Evolutionary conservation across 1,284 basidiomycete species (phyloP).

Genomic region (Agroathelia rolfsii): DNA sequence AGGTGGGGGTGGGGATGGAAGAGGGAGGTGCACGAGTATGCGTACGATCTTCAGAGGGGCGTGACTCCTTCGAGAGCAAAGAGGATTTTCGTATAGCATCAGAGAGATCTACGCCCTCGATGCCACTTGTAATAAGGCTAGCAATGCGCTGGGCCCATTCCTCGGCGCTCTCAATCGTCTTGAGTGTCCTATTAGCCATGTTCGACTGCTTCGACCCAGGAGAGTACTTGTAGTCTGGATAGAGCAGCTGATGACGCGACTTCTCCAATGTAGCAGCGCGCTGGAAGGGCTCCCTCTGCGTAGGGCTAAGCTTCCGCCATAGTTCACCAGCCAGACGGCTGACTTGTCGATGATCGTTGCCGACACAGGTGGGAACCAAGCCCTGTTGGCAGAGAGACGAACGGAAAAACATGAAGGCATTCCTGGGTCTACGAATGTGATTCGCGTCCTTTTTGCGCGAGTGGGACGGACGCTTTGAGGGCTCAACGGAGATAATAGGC

Average conservation of each 20-base stretch:
- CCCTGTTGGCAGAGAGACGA: slow-evolving; percentile 52
- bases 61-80: no score
- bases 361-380: slow-evolving; percentile 27
- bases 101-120: slow-evolving; percentile 27
- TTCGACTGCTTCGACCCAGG: slow-evolving; percentile 26
- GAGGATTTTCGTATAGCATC: no score
- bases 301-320: slow-evolving; percentile 29
- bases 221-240: slow-evolving; percentile 49
- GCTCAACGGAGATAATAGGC: no score
- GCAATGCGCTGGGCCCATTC: slow-evolving; percentile 34
- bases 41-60: slow-evolving; percentile 4
- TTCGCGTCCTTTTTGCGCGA: slow-evolving; percentile 22
- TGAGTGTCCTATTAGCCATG: slow-evolving; percentile 21
- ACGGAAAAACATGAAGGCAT: slow-evolving; percentile 79
- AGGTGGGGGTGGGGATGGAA: slow-evolving; percentile 6
- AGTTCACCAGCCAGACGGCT: slow-evolving; percentile 36
- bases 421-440: slow-evolving; percentile 65
- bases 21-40: slow-evolving; percentile 7
- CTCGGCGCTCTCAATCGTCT: slow-evolving; percentile 21
- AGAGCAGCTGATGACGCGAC: slow-evolving; percentile 34
- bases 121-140: slow-evolving; percentile 30
- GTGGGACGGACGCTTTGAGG: no score
- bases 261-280: slow-evolving; percentile 36
- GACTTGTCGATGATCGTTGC: slow-evolving; percentile 40
- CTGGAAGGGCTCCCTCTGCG: slow-evolving; percentile 30